These are phyloP conservation scores for Mortierella alpina DNA, from an alignment of 192 early-diverging fungal genomes.

Conservation along the genomic window DNA sequence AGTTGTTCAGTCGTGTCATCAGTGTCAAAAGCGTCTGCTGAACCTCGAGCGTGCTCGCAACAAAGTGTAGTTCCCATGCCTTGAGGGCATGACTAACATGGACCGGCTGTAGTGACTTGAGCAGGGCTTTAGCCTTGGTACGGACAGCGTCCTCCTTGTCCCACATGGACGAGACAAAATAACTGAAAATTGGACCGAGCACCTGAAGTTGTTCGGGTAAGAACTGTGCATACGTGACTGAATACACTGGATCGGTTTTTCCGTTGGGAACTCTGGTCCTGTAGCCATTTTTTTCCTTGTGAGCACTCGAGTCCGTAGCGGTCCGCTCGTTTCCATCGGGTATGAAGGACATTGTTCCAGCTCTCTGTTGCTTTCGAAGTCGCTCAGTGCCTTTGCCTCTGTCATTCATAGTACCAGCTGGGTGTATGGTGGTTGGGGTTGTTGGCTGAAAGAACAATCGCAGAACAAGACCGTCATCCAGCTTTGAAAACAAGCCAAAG, in stretches of 20 bases:
- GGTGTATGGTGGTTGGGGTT: neutral
- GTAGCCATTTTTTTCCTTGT: neutral
- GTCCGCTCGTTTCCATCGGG: constrained; percentile 10
- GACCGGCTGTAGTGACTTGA: constrained; percentile 59
- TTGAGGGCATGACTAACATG: constrained; percentile 63
- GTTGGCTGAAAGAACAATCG: constrained; percentile 35
- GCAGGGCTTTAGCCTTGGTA: constrained; percentile 60
- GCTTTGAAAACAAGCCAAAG: constrained; percentile 66
- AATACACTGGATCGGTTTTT: neutral
- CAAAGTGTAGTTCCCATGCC: constrained; percentile 69
- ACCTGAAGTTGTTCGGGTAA: constrained; percentile 41
- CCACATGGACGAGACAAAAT: constrained; percentile 66
- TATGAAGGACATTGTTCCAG: constrained; percentile 15
- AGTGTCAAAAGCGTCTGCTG: constrained; percentile 54
- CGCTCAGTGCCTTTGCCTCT: constrained; percentile 32
- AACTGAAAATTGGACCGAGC: constrained; percentile 65
- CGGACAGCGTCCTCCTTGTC: constrained; percentile 68
- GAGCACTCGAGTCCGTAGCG: constrained; percentile 10
- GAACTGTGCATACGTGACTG: constrained; percentile 9
- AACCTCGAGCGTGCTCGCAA: constrained; percentile 46
- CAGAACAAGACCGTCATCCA: constrained; percentile 58
- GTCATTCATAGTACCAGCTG: constrained; percentile 7
- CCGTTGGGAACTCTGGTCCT: neutral
- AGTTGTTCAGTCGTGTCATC: constrained; percentile 65
- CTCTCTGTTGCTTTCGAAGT: neutral